Conservation (phyloP, 768 basidiomycete genomes). For the Boletus reticulatus region DNA sequence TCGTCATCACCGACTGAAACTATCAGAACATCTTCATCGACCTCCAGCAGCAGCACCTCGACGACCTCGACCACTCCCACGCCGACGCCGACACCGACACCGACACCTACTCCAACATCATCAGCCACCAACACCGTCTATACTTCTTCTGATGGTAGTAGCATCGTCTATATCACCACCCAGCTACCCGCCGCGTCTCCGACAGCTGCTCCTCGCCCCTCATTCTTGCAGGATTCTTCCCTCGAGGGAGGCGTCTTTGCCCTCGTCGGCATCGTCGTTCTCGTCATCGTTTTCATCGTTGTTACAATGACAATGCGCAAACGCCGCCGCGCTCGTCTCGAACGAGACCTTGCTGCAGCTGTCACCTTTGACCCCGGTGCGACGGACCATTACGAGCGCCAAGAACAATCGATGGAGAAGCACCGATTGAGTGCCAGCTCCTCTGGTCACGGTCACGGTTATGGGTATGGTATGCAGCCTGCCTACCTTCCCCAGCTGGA, state of each 20-base stretch:
- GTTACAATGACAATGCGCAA: slow-evolving; percentile 50
- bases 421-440: slow-evolving; percentile 23
- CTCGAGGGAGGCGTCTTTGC: slow-evolving; percentile 59
- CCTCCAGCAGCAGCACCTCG: slow-evolving; percentile 11
- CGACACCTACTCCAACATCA: no score
- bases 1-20: neutral
- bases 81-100: slow-evolving; percentile 1
- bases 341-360: slow-evolving; percentile 39
- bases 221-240: slow-evolving; percentile 66
- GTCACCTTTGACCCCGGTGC: slow-evolving; percentile 50
- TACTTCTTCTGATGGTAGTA: slow-evolving; percentile 24
- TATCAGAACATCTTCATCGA: slow-evolving; percentile 10
- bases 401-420: slow-evolving; percentile 20
- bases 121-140: slow-evolving; percentile 15
- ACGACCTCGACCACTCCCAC: slow-evolving; percentile 6
- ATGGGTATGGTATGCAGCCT: slow-evolving; percentile 16
- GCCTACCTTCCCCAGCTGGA: slow-evolving; percentile 21
- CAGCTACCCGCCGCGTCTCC: slow-evolving; percentile 28
- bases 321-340: slow-evolving; percentile 39
- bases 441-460: slow-evolving; percentile 25
- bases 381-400: slow-evolving; percentile 26
- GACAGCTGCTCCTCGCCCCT: slow-evolving; percentile 20
- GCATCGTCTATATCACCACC: slow-evolving; percentile 31
- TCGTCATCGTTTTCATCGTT: slow-evolving; percentile 44
- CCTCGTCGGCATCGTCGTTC: slow-evolving; percentile 45